A percentile compares a stretch with the other conserved stretches of the same genome.
Conservation (phyloP, 306 rosid species). For the Herpetospermum pedunculosum region DNA sequence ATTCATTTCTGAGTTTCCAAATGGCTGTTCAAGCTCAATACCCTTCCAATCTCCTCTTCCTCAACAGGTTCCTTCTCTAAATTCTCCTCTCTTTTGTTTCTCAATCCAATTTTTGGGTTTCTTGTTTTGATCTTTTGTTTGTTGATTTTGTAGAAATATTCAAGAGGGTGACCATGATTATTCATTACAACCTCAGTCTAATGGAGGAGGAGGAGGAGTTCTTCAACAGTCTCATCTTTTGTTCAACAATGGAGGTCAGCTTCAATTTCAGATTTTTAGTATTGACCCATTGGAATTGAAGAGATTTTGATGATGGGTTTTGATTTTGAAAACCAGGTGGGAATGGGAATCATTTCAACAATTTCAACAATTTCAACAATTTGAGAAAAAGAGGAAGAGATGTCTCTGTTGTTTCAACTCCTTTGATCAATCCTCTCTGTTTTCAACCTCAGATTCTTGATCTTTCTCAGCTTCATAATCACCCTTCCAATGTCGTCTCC, state of each 20-base stretch:
- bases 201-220: slow-evolving; percentile 29
- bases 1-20: slow-evolving; percentile 13
- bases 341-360: not conserved
- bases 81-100: not conserved
- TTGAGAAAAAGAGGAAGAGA: slow-evolving; percentile 80
- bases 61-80: slow-evolving; percentile 50
- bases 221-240: slow-evolving; percentile 59
- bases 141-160: slow-evolving; percentile 32
- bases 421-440: slow-evolving; percentile 32
- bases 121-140: not conserved
- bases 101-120: not conserved
- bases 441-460: slow-evolving; percentile 62
- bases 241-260: slow-evolving; percentile 50
- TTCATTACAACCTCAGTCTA: slow-evolving; percentile 54
- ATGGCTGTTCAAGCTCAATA: slow-evolving; percentile 99
- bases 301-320: slow-evolving; percentile 1
- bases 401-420: slow-evolving; percentile 16
- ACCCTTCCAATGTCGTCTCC: slow-evolving; percentile 65
- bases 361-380: slow-evolving; percentile 16
- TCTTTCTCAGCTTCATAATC: slow-evolving; percentile 66
- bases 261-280: not conserved
- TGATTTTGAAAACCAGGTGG: not conserved
- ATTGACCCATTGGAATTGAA: not conserved
- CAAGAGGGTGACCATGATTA: slow-evolving; percentile 55
- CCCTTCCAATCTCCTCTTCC: slow-evolving; percentile 65